Conservation (phyloP, 2,329 filamentous ascomycete species). For the Venturia aucupariae region DNA sequence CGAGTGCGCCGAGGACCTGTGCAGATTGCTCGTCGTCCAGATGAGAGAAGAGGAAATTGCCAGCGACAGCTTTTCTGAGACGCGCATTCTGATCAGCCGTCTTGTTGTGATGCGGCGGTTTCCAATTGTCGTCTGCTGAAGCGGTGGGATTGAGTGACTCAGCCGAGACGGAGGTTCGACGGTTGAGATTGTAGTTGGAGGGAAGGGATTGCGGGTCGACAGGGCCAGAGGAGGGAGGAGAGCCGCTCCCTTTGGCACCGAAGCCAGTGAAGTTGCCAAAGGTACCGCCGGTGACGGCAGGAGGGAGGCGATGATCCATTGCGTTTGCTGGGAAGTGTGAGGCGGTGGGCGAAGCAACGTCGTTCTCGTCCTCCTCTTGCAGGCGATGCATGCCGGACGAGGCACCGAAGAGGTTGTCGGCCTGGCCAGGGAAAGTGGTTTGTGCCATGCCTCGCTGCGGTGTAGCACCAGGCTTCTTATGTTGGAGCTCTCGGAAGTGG, state of each 20-base stretch:
- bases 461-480: neutral
- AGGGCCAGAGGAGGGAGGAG: conserved; percentile 29
- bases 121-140: conserved; percentile 79
- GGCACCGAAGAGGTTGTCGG: conserved; percentile 14
- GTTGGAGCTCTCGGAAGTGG: conserved; percentile 8
- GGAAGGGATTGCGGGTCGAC: conserved; percentile 63
- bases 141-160: conserved; percentile 89
- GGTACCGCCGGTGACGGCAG: conserved; percentile 22
- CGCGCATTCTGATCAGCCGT: conserved; percentile 69
- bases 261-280: conserved; percentile 30
- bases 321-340: conserved; percentile 35
- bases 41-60: conserved; percentile 90
- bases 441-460: neutral
- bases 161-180: conserved; percentile 91
- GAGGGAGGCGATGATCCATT: conserved; percentile 31
- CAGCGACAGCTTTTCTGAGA: conserved; percentile 69
- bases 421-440: conserved; percentile 30
- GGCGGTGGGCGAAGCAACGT: conserved; percentile 65
- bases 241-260: conserved; percentile 18
- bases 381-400: conserved; percentile 54
- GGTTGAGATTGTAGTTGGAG: conserved; percentile 84
- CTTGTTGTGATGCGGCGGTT: conserved; percentile 78
- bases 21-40: conserved; percentile 86
- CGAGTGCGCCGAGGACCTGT: conserved; percentile 79
- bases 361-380: conserved; percentile 73